phyloP scores from a whole-genome alignment of 108 stramenopile genomes.

The Skeletonema grethae region DNA sequence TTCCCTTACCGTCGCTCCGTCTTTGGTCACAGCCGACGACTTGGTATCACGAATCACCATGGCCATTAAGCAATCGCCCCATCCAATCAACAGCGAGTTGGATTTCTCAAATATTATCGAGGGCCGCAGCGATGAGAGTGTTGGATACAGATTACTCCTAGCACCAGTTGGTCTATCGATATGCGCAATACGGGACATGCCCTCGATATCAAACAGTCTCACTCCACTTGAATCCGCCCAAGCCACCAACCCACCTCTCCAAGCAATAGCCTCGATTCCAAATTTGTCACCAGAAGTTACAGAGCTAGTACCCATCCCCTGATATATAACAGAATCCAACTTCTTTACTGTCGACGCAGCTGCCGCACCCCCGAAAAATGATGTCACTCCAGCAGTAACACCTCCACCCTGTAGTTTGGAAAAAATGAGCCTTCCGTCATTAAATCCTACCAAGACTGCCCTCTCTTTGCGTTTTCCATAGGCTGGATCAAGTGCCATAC shows the following conservation, averaged over 20 bases:
- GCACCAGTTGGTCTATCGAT: slow-evolving; percentile 88
- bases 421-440: slow-evolving; percentile 64
- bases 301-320: slow-evolving; percentile 24
- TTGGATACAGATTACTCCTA: slow-evolving; percentile 66
- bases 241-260: slow-evolving; percentile 74
- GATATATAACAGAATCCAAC: slow-evolving; percentile 42
- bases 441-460: slow-evolving; percentile 71
- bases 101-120: slow-evolving; percentile 65
- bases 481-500: slow-evolving; percentile 73
- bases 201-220: slow-evolving; percentile 70
- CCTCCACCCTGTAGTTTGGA: slow-evolving; percentile 57
- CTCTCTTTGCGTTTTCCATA: slow-evolving; percentile 55
- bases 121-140: slow-evolving; percentile 53
- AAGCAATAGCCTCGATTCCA: slow-evolving; percentile 73
- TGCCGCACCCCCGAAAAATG: slow-evolving; percentile 32
- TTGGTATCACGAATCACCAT: slow-evolving; percentile 51
- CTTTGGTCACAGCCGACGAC: slow-evolving; percentile 11
- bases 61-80: slow-evolving; percentile 88
- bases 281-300: slow-evolving; percentile 13
- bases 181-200: slow-evolving; percentile 74
- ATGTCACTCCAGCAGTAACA: slow-evolving; percentile 19
- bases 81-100: slow-evolving; percentile 63
- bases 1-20: slow-evolving; percentile 19
- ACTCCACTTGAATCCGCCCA: slow-evolving; percentile 86
- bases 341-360: slow-evolving; percentile 35